Percentiles rank a stretch among this genome's conserved stretches.
Evolutionary conservation across 2,329 filamentous ascomycete genomes (phyloP).

Genomic region (Venturia aucupariae): DNA sequence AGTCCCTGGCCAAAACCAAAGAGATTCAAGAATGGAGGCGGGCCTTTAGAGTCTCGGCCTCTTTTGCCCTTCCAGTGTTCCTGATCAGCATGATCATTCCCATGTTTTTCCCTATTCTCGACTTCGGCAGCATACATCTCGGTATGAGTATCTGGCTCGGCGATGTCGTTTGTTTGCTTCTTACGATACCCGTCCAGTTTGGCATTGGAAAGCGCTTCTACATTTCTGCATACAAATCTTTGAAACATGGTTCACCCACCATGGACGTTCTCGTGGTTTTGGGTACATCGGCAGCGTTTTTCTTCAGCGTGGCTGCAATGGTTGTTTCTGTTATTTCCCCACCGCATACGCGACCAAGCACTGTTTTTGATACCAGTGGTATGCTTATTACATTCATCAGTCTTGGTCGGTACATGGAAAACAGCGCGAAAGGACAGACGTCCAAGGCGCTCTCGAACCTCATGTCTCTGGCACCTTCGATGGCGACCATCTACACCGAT

Average conservation of each 20-base stretch:
- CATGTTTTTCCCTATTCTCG: constrained; percentile 66
- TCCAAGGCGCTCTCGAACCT: constrained; percentile 85
- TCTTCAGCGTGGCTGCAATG: constrained; percentile 89
- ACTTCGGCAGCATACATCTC: constrained; percentile 64
- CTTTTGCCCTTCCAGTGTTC: constrained; percentile 85
- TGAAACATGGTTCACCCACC: constrained; percentile 84
- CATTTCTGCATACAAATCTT: constrained; percentile 79
- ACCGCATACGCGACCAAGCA: constrained; percentile 72
- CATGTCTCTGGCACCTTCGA: constrained; percentile 93
- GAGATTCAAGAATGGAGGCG: constrained; percentile 90
- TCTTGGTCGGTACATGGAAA: constrained; percentile 84
- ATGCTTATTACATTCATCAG: constrained; percentile 98
- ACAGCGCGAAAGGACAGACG: constrained; percentile 89
- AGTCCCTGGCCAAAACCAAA: constrained; percentile 90
- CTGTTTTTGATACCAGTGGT: constrained; percentile 93
- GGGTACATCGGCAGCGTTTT: constrained; percentile 90
- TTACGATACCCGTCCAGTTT: constrained; percentile 93
- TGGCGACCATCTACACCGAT: constrained; percentile 93
- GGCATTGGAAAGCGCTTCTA: constrained; percentile 95
- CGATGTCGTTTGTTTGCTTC: constrained; percentile 69
- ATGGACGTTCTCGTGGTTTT: constrained; percentile 97
- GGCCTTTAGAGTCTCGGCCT: constrained; percentile 67
- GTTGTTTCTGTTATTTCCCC: constrained; percentile 64
- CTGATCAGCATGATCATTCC: constrained; percentile 88
- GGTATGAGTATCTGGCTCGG: constrained; percentile 75